Evolutionary conservation across 306 rosid species (phyloP).

Genomic region (Medicago lupulina): DNA sequence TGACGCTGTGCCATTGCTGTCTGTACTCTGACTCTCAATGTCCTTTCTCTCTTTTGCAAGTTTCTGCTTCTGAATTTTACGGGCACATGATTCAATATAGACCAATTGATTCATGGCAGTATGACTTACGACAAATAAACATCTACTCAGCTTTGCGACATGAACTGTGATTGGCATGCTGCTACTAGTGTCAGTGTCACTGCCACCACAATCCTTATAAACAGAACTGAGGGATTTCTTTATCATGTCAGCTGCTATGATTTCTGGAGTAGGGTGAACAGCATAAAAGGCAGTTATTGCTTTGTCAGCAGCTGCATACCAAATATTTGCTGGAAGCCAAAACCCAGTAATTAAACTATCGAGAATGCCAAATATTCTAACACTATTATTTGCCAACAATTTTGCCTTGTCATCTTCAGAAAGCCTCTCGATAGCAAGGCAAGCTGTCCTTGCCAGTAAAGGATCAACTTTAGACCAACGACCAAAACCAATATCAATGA

Average conservation of each 20-base stretch:
- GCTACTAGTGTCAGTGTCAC: constrained; percentile 54
- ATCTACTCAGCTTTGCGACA: constrained; percentile 74
- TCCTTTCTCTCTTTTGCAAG: constrained; percentile 55
- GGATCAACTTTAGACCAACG: constrained; percentile 97
- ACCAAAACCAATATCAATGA: constrained; percentile 94
- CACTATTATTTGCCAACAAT: constrained; percentile 66
- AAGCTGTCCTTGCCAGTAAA: constrained; percentile 92
- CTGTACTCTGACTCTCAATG: constrained; percentile 54
- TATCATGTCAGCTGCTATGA: constrained; percentile 68
- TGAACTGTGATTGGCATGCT: constrained; percentile 62
- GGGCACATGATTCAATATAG: constrained; percentile 84
- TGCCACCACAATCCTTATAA: constrained; percentile 58
- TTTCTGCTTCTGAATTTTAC: constrained; percentile 89
- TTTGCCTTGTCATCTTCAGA: constrained; percentile 82
- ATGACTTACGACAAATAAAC: constrained; percentile 78
- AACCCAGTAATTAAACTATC: constrained; percentile 78
- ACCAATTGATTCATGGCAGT: constrained; percentile 92
- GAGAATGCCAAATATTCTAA: constrained; percentile 69
- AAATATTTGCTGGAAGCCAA: constrained; percentile 82
- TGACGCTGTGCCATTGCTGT: constrained; percentile 47
- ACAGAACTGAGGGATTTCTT: constrained; percentile 69
- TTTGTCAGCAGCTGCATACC: constrained; percentile 96
- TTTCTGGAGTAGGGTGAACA: constrained; percentile 90
- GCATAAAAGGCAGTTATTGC: constrained; percentile 84
- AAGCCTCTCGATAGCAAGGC: constrained; percentile 82